These are phyloP conservation scores for Pseudocercospora crystallina DNA, from an alignment of 2,329 filamentous ascomycete genomes.

Conservation along the genomic window DNA sequence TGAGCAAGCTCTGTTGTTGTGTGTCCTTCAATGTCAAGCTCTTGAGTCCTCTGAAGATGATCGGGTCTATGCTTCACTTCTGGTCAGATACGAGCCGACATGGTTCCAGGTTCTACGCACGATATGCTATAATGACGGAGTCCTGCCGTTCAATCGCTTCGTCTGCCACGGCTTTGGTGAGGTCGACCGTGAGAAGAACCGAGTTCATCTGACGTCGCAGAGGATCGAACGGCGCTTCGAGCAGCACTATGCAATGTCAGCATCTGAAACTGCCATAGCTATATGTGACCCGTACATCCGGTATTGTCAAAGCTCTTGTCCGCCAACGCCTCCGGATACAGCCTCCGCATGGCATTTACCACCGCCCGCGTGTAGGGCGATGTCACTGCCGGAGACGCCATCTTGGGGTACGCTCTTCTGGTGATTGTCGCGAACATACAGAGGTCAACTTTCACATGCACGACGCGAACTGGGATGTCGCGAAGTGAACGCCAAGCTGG, in stretches of 20 bases:
- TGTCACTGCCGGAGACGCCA: conserved; percentile 41
- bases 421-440: conserved; percentile 15
- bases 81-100: conserved; percentile 25
- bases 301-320: conserved; percentile 96
- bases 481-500: no score
- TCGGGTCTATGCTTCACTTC: conserved; percentile 66
- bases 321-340: conserved; percentile 88
- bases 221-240: conserved; percentile 66
- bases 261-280: neutral
- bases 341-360: conserved; percentile 72
- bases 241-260: conserved; percentile 53
- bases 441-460: neutral
- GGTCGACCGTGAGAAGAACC: conserved; percentile 81
- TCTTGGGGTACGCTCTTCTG: conserved; percentile 32
- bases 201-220: conserved; percentile 61
- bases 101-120: conserved; percentile 57
- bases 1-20: conserved; percentile 81
- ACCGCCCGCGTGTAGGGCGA: conserved; percentile 68
- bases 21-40: conserved; percentile 79
- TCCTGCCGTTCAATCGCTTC: conserved; percentile 79
- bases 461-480: no score
- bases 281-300: conserved; percentile 52
- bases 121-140: conserved; percentile 85
- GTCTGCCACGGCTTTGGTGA: conserved; percentile 83
- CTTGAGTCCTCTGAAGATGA: conserved; percentile 93